Conservation (phyloP, 345 rosid genomes). For the Corchorus capsularis region DNA sequence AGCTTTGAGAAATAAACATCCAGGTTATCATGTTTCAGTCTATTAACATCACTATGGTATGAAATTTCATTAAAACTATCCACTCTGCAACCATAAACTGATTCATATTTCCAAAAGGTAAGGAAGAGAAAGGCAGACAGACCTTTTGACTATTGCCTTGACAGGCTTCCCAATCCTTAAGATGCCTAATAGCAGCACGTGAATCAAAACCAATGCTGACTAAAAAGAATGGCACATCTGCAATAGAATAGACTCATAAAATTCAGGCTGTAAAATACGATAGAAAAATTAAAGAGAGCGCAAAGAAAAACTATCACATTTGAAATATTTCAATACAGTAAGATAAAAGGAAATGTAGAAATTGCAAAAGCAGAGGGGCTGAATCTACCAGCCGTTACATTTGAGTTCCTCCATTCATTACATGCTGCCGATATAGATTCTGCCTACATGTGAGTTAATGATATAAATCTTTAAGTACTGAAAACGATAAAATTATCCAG, state of each 20-base stretch:
- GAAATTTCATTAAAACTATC: slow-evolving; percentile 6
- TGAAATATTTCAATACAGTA: slow-evolving; percentile 3
- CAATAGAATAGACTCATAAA: slow-evolving; percentile 22
- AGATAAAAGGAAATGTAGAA: slow-evolving; percentile 1
- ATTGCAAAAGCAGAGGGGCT: slow-evolving; percentile 11
- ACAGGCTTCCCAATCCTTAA: slow-evolving; percentile 72
- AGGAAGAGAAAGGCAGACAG: slow-evolving; percentile 24
- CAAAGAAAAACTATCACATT: background rate
- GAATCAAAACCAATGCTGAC: slow-evolving; percentile 61
- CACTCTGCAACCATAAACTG: slow-evolving; percentile 10
- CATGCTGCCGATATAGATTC: slow-evolving; percentile 77
- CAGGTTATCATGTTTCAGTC: background rate
- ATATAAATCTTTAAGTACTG: background rate
- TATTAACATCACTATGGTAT: background rate
- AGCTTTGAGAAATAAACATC: slow-evolving; percentile 20
- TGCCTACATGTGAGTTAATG: slow-evolving; percentile 42
- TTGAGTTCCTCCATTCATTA: slow-evolving; percentile 82
- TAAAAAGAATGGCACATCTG: slow-evolving; percentile 90
- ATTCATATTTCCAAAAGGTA: slow-evolving; percentile 5
- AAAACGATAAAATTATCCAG: background rate
- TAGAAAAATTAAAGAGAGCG: background rate
- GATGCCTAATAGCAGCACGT: slow-evolving; percentile 54
- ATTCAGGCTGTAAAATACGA: background rate
- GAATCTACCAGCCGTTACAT: slow-evolving; percentile 56
- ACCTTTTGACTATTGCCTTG: slow-evolving; percentile 75